Conservation (phyloP, 2,329 filamentous ascomycete species). For the Paracorniculantispora psalliotae region DNA sequence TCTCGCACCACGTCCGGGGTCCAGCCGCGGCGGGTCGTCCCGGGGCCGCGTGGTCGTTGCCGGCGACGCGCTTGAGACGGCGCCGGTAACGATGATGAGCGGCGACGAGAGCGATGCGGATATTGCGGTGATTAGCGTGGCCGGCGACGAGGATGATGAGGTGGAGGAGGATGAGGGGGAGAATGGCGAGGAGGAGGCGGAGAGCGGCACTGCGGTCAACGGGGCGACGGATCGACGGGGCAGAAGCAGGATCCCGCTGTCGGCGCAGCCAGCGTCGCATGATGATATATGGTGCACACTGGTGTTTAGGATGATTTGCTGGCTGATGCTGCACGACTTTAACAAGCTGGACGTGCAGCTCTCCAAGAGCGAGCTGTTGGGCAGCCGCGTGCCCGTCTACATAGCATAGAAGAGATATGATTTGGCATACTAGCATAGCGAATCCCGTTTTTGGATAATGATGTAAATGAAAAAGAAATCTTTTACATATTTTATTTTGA, state of each 20-base stretch:
- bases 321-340: slow-evolving; percentile 54
- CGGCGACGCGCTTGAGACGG: no score
- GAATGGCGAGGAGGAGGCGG: background rate
- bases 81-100: background rate
- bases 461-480: background rate
- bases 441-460: background rate
- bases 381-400: slow-evolving; percentile 52
- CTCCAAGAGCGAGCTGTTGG: slow-evolving; percentile 48
- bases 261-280: slow-evolving; percentile 24
- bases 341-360: slow-evolving; percentile 49
- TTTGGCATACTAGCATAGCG: background rate
- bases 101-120: background rate
- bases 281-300: slow-evolving; percentile 50
- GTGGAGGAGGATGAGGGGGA: background rate
- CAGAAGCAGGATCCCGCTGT: slow-evolving; percentile 26
- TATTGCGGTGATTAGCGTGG: background rate
- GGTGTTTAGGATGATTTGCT: slow-evolving; percentile 54
- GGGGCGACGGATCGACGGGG: slow-evolving; percentile 22
- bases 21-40: slow-evolving; percentile 1
- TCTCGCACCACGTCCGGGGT: slow-evolving; percentile 1
- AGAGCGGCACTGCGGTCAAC: background rate
- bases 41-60: background rate
- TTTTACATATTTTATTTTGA: no score
- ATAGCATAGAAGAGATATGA: slow-evolving; percentile 29
- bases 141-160: background rate